Base-by-base conservation (phyloP, 2,329 filamentous ascomycete species). In the Botrytis cinerea region DNA sequence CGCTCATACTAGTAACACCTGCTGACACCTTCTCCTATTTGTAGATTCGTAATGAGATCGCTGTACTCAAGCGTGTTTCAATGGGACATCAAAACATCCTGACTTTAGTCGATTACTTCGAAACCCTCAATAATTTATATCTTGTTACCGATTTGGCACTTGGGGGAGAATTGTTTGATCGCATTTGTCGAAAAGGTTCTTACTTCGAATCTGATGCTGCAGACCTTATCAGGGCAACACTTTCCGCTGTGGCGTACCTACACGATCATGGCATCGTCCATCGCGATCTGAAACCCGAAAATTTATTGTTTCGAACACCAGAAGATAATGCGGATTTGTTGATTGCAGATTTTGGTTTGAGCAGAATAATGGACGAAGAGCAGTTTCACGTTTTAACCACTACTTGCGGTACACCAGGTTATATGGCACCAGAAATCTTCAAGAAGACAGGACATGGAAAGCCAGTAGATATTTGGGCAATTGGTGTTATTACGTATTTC, bases 381-480 rank as follows among this genome's bases (percentile, higher is more conserved):
- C 93, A 97, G 81, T 98, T 98, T 83, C 96, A 98, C 81, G 95
- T 98, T 45, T 85, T 99, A 75, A 99, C 96, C 18, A 99, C 96
- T 0, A 99, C 96, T 1, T 99, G 96, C 82, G 96, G 96, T 74
- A 99, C 96, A 1, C 96, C 96, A 5, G 96, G 96, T 67, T 99
- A 99, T 84, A 99, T 99, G 96, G 96, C 96, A 2, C 96, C 96
- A 35, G 96, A 99, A 83, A 99, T 99, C 80, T 99, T 99, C 85
- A 97, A 97, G 83, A 99, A 99, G 86, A 95, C 92, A 12, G 96
- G 96, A 40, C 96, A 99, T 82, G 96, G 96, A 76, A 99, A 98
- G 84, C 95, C 96, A 78, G 96, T 99, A 71, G 96, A 99, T 82
- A 91, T 99, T 76, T 99, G 96, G 96, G 96, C 96, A 54, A 94